Evolutionary conservation across 495 filamentous ascomycete species (phyloP).

Genomic region (Pseudoneurospora amorphoporcata): DNA sequence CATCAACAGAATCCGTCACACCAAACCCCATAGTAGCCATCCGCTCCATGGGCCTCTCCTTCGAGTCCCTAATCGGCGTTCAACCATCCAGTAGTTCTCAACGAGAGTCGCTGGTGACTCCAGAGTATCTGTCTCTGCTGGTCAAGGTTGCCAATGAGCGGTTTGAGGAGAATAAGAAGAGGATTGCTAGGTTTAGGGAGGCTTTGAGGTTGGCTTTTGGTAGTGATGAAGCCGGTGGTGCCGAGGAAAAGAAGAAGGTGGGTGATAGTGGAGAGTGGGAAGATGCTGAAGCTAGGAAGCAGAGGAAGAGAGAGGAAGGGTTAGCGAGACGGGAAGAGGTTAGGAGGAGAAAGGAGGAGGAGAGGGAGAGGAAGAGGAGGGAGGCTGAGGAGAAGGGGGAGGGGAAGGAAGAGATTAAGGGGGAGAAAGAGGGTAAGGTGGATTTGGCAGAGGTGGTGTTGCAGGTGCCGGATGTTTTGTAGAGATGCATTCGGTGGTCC

Average conservation of each 20-base stretch:
- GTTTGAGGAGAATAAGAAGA: slow-evolving; percentile 62
- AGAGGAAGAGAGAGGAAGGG: slow-evolving; percentile 54
- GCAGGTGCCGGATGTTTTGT: slow-evolving; percentile 7
- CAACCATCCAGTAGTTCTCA: slow-evolving; percentile 22
- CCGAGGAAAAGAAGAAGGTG: slow-evolving; percentile 8
- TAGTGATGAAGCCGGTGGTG: not conserved
- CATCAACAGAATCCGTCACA: slow-evolving; percentile 31
- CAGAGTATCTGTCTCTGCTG: slow-evolving; percentile 52
- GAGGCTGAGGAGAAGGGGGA: slow-evolving; percentile 1
- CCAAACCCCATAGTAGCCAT: slow-evolving; percentile 67
- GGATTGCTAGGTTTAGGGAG: slow-evolving; percentile 51
- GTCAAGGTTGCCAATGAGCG: slow-evolving; percentile 62
- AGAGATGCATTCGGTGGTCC: not conserved
- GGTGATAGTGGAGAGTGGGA: slow-evolving; percentile 37
- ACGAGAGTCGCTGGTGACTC: slow-evolving; percentile 34
- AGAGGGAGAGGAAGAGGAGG: not conserved
- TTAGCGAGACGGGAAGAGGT: slow-evolving; percentile 36
- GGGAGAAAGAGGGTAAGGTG: slow-evolving; percentile 14
- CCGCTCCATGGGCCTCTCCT: slow-evolving; percentile 63
- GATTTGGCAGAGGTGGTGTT: slow-evolving; percentile 6
- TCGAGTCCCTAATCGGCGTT: slow-evolving; percentile 70
- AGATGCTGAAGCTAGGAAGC: slow-evolving; percentile 43
- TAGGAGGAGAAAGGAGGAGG: slow-evolving; percentile 4
- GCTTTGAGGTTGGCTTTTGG: slow-evolving; percentile 27
- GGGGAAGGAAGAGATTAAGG: slow-evolving; percentile 4